Conservation (phyloP, 2,329 filamentous ascomycete genomes). For the Fusarium pilosicola region DNA sequence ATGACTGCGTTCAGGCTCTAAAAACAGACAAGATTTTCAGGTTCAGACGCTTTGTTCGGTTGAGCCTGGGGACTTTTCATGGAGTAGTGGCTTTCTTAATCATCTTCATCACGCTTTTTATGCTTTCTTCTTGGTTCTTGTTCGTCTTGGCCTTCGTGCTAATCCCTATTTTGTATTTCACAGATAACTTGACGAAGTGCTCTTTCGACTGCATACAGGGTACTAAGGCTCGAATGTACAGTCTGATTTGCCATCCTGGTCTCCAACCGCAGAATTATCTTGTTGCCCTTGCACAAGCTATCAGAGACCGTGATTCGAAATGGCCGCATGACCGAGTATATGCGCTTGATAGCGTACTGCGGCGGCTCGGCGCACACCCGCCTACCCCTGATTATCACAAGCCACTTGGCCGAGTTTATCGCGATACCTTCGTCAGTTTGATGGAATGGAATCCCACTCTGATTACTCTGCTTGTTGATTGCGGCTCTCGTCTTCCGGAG, state of each 20-base stretch:
- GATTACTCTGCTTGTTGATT: not conserved
- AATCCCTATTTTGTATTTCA: not conserved
- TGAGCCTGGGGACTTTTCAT: fast-evolving
- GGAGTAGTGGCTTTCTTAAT: too few relatives aligned
- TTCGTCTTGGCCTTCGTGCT: too few relatives aligned
- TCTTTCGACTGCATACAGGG: fast-evolving
- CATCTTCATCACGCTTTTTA: too few relatives aligned
- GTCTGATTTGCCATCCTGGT: not conserved
- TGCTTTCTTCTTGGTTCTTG: too few relatives aligned
- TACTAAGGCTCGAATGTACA: not conserved
- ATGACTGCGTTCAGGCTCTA: not conserved
- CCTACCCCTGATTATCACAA: not conserved
- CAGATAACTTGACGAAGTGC: fast-evolving
- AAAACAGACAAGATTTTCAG: fast-evolving
- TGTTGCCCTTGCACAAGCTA: not conserved
- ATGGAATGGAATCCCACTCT: not conserved
- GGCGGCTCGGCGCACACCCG: not conserved
- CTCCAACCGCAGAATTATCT: not conserved
- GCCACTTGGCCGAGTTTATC: not conserved
- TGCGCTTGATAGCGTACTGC: not conserved
- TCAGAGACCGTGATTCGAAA: not conserved
- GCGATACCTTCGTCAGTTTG: not conserved
- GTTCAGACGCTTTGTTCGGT: not conserved
- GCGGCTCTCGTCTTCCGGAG: not conserved
- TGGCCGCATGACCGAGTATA: not conserved